Percentiles rank a stretch among this genome's conserved stretches.
These are phyloP conservation scores for Amaranthus tricolor DNA, from an alignment of 179 eudicot genomes.

Conservation along the genomic window DNA sequence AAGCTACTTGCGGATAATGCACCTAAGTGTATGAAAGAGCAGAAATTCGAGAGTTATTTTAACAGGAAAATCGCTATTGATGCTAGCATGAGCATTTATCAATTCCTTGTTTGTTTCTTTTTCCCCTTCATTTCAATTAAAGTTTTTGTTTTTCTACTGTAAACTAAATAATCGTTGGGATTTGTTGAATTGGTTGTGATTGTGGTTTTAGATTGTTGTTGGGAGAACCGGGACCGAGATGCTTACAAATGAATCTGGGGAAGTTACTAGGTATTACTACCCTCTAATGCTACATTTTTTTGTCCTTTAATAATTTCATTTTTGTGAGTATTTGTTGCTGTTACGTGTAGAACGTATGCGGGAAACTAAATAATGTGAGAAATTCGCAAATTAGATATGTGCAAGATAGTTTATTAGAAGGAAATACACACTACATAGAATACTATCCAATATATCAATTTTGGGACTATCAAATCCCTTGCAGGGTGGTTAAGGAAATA, in stretches of 20 bases:
- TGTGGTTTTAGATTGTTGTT: constrained; percentile 67
- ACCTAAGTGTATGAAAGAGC: constrained; percentile 87
- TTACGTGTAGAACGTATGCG: neutral
- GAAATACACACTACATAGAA: no score
- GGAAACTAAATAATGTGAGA: no score
- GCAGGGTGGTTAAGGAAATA: no score
- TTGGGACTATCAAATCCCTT: no score
- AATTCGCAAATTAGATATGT: no score
- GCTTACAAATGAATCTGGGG: constrained; percentile 98
- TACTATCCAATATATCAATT: no score
- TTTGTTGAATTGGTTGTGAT: neutral
- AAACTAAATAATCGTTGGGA: neutral
- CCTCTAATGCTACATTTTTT: neutral
- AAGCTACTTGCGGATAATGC: constrained; percentile 95
- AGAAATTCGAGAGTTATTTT: constrained; percentile 96
- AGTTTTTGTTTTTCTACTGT: neutral
- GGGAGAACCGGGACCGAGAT: constrained; percentile 86
- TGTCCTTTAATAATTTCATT: neutral
- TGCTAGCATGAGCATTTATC: constrained; percentile 99
- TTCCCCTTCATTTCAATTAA: neutral
- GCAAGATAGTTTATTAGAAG: no score
- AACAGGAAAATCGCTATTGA: constrained; percentile 88
- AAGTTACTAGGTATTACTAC: constrained; percentile 78
- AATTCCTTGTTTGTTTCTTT: constrained; percentile 66
- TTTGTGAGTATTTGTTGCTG: neutral